Base-by-base conservation (phyloP, 1,284 basidiomycete species). In the Ceraceosorus guamensis region DNA sequence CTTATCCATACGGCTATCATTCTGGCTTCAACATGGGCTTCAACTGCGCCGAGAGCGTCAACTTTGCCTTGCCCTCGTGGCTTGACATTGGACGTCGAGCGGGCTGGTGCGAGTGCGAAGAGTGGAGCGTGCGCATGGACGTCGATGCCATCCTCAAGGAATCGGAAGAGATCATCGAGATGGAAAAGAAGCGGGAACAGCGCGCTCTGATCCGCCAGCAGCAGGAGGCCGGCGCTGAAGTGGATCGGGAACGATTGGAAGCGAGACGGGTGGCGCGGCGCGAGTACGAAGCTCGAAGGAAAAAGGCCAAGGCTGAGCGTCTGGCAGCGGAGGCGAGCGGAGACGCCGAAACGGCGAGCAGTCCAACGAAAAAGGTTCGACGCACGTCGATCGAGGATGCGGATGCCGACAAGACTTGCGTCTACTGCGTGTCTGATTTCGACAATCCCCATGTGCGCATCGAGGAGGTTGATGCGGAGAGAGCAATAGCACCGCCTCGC, bases 11-110 rank as follows among this genome's bases (percentile, higher is more conserved):
- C 48, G 92, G 92, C 7, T 96, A 96, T 76, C 92, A 96, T 75
- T 89, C 91, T 0, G 93, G 93, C 14, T 97, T 95, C 81, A 98
- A 98, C 73, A 80, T 97, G 41, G 95, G 93, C 13, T 86, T 95
- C 76, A 98, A 98, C 74, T 97, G 93, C 70, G 93, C 93, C 2
- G 95, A 98, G 78, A 91, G 88, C 63, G 90, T 96, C 70, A 98
- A 98, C 77, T 98, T 98, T 77, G 95, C 95, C 0, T 81, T 97
- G 31, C 89, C 96, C 18, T 88, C 86, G 58, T 98, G 93, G 93
- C 78, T 97, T 7, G 89, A 93, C 51, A 79, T 93, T 24, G 93
- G 91, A 30, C 68, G 69, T 53, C 61, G 62, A 46, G 72, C 73
- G 46, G 66, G 66, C 55, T 73, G 67, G 43, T 75, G 73, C 59